phyloP scores from a whole-genome alignment of 306 rosid species.

The Mimosa bimucronata region DNA sequence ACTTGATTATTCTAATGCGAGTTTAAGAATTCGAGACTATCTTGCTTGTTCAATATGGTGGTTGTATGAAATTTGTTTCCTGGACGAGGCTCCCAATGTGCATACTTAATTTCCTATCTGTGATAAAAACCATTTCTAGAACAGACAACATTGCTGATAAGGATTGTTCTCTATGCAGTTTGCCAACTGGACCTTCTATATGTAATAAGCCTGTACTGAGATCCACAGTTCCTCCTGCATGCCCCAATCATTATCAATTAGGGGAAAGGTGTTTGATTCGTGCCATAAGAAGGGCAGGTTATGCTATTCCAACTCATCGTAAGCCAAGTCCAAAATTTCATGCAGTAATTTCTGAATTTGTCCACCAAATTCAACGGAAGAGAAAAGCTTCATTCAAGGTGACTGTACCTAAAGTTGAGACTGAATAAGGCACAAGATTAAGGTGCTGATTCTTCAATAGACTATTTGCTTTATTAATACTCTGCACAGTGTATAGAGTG shows the following conservation, averaged over 20 bases:
- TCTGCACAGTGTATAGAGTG: slow-evolving; percentile 46
- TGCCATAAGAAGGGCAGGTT: slow-evolving; percentile 51
- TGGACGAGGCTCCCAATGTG: background rate
- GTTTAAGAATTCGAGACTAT: background rate
- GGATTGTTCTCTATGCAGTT: slow-evolving; percentile 45
- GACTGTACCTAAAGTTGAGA: slow-evolving; percentile 39
- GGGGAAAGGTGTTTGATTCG: slow-evolving; percentile 55
- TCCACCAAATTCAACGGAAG: slow-evolving; percentile 53
- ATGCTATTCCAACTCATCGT: slow-evolving; percentile 37
- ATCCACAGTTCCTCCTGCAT: slow-evolving; percentile 49
- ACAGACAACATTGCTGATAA: slow-evolving; percentile 36
- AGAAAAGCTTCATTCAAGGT: slow-evolving; percentile 42
- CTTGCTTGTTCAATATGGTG: slow-evolving; percentile 22
- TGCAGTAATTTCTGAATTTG: slow-evolving; percentile 43
- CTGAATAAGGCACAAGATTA: slow-evolving; percentile 29
- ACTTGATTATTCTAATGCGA: background rate
- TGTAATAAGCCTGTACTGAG: slow-evolving; percentile 58
- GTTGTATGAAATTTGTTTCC: slow-evolving; percentile 3
- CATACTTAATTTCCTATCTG: slow-evolving; percentile 23
- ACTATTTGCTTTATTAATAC: slow-evolving; percentile 41
- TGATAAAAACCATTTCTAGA: slow-evolving; percentile 7
- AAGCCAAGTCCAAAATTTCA: slow-evolving; percentile 49
- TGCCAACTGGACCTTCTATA: slow-evolving; percentile 50
- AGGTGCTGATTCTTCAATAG: slow-evolving; percentile 33
- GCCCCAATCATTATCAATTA: slow-evolving; percentile 46